Evolutionary conservation across 192 early-diverging fungal genomes (phyloP).

Genomic region (Globomyces pollinis-pini): DNA sequence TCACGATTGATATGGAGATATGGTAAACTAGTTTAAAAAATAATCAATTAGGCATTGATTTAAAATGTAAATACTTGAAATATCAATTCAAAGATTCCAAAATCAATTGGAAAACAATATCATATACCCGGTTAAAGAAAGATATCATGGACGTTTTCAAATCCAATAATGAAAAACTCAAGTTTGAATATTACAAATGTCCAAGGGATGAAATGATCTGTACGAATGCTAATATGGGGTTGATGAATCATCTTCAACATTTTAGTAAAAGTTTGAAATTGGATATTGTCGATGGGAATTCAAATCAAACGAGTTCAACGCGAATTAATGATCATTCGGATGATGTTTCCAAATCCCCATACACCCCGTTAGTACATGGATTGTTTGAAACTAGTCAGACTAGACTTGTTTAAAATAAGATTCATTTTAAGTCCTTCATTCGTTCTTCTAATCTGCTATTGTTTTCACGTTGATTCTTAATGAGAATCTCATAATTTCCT

Average conservation of each 20-base stretch:
- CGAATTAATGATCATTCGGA: no score
- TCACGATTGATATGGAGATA: constrained; percentile 1
- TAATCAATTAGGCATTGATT: no score
- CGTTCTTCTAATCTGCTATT: no score
- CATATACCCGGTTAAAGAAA: neutral
- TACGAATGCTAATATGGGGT: no score
- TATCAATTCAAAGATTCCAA: neutral
- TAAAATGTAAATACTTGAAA: neutral
- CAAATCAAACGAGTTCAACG: no score
- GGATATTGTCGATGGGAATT: neutral
- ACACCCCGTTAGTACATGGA: neutral
- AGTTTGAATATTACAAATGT: neutral
- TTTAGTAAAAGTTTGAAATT: neutral
- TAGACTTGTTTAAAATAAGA: neutral
- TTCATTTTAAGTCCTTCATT: no score
- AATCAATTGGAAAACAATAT: neutral
- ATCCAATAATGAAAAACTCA: neutral
- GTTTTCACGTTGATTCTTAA: no score
- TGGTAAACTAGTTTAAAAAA: no score
- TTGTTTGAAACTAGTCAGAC: neutral
- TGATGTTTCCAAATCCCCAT: neutral
- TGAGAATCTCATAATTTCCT: no score
- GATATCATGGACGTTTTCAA: neutral
- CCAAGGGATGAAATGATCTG: no score
- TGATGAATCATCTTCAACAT: neutral